Conservation (phyloP, 371 early-diverging fungal genomes). For the Basidiobolus meristosporus region DNA sequence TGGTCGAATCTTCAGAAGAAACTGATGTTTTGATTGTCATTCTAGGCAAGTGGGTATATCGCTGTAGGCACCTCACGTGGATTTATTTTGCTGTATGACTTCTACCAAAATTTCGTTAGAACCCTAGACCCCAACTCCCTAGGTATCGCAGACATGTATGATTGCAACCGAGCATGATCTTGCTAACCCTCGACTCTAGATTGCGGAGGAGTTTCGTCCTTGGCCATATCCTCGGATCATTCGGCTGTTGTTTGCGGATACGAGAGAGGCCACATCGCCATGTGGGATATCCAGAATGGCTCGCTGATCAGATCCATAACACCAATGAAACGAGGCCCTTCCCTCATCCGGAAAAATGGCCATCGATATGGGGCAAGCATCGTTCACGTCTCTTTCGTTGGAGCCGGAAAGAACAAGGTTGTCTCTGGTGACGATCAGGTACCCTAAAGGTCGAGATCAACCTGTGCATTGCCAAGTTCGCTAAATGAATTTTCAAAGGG, state of each 20-base stretch:
- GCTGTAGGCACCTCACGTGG: constrained; percentile 59
- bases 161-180: background rate
- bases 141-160: constrained; percentile 10
- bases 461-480: background rate
- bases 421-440: constrained; percentile 56
- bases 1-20: no score
- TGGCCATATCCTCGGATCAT: constrained; percentile 55
- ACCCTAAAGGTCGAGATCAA: background rate
- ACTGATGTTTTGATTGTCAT: no score
- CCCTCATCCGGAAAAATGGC: constrained; percentile 24
- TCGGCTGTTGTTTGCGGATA: constrained; percentile 48
- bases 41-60: constrained; percentile 31
- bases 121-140: constrained; percentile 27
- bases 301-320: constrained; percentile 29
- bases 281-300: constrained; percentile 49
- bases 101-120: constrained; percentile 37
- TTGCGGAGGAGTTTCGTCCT: constrained; percentile 45
- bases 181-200: constrained; percentile 9
- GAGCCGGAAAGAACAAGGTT: constrained; percentile 37
- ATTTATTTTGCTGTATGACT: constrained; percentile 46
- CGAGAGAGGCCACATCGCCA: constrained; percentile 40
- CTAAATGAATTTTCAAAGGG: constrained; percentile 15
- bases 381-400: constrained; percentile 48
- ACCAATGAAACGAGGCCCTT: constrained; percentile 12
- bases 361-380: constrained; percentile 48